Conservation (phyloP, 495 filamentous ascomycete species). For the Tuber microsphaerosporum region DNA sequence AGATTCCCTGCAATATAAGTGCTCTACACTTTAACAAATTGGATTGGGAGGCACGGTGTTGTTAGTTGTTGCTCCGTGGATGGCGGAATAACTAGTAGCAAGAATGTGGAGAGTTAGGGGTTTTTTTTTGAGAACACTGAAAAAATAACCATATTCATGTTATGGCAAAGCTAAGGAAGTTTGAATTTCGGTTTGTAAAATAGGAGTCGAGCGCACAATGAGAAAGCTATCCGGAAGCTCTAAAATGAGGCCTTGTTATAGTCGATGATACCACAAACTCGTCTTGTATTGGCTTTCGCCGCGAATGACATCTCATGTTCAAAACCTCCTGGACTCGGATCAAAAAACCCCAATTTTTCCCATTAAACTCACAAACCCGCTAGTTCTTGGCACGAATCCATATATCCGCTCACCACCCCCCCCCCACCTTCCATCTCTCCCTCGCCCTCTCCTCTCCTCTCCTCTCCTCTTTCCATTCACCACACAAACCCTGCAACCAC, state of each 20-base stretch:
- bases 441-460: not conserved
- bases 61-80: not conserved
- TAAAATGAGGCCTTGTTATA: not conserved
- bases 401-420: not conserved
- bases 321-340: not conserved
- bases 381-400: not conserved
- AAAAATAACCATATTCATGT: not conserved
- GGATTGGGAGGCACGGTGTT: not conserved
- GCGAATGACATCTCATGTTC: not conserved
- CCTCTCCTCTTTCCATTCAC: not conserved
- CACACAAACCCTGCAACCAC: not conserved
- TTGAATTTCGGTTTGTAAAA: not conserved
- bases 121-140: not conserved
- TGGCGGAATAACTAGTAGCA: too few relatives aligned
- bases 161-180: not conserved
- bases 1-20: not conserved
- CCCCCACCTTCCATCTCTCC: not conserved
- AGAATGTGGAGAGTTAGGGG: not conserved
- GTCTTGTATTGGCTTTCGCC: not conserved
- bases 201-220: not conserved
- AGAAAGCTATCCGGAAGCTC: not conserved
- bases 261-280: not conserved
- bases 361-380: not conserved
- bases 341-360: not conserved
- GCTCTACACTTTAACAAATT: not conserved